Conservation (phyloP, 805 yeast genomes). For the Starmerella scarabaei region DNA sequence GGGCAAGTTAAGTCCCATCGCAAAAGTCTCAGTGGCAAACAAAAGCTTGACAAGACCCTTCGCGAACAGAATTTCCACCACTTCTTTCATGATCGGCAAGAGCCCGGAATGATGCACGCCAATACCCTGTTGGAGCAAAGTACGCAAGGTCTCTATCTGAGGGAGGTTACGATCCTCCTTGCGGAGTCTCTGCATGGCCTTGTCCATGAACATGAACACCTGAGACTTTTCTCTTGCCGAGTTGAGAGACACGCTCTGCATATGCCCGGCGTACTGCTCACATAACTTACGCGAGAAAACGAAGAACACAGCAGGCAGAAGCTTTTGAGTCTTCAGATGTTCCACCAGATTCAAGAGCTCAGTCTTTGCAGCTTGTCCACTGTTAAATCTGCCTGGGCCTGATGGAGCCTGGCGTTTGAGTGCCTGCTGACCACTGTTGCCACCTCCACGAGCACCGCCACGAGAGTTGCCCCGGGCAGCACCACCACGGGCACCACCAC, state of each 20-base stretch:
- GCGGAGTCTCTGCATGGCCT: slow-evolving; percentile 73
- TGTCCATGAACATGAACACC: slow-evolving; percentile 83
- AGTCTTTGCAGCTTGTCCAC: slow-evolving; percentile 63
- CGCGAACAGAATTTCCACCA: slow-evolving; percentile 83
- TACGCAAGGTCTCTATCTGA: slow-evolving; percentile 72
- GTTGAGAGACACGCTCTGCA: slow-evolving; percentile 65
- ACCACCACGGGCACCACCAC: slow-evolving; percentile 27
- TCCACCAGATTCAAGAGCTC: slow-evolving; percentile 68
- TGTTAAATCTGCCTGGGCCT: slow-evolving; percentile 30
- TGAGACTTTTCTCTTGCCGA: slow-evolving; percentile 77
- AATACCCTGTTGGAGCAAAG: slow-evolving; percentile 75
- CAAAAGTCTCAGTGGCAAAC: slow-evolving; percentile 96
- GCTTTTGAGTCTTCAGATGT: slow-evolving; percentile 46
- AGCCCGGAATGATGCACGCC: slow-evolving; percentile 95
- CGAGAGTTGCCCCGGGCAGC: slow-evolving; percentile 24
- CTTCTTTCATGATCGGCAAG: slow-evolving; percentile 83
- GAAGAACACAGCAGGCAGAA: slow-evolving; percentile 86
- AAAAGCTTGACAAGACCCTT: slow-evolving; percentile 74
- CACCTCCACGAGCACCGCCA: slow-evolving; percentile 28
- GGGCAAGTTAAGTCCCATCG: slow-evolving; percentile 95
- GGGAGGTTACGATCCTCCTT: slow-evolving; percentile 90
- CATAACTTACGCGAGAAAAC: slow-evolving; percentile 90
- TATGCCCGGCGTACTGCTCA: slow-evolving; percentile 79
- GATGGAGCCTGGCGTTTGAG: slow-evolving; percentile 24
- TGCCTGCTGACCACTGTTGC: slow-evolving; percentile 20